Evolutionary conservation across 2,329 filamentous ascomycete genomes (phyloP).

Genomic region (Colletotrichum salicis): DNA sequence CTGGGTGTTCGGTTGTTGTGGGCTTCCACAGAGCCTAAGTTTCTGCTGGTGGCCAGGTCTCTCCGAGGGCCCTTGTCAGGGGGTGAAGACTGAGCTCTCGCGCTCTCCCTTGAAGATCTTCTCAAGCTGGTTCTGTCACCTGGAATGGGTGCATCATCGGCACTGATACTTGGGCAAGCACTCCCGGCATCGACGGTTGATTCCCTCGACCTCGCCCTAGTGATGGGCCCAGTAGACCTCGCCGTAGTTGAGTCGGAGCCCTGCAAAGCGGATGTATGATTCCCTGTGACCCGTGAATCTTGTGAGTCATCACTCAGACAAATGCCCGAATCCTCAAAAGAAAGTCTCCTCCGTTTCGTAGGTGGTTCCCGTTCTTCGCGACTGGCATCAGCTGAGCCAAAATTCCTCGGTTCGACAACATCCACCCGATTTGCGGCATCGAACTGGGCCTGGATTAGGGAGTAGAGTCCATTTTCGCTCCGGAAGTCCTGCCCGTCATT

Average conservation of each 20-base stretch:
- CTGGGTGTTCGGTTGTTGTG: slow-evolving; percentile 24
- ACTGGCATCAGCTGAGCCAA: slow-evolving; percentile 26
- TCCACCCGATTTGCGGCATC: slow-evolving; percentile 58
- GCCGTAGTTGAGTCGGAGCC: not conserved
- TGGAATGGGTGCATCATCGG: not conserved
- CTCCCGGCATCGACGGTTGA: not conserved
- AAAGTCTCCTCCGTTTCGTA: slow-evolving; percentile 48
- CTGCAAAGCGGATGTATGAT: not conserved
- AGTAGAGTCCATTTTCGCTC: slow-evolving; percentile 78
- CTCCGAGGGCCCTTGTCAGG: slow-evolving; percentile 5
- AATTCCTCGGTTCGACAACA: not conserved
- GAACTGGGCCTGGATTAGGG: slow-evolving; percentile 75
- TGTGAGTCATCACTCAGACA: slow-evolving; percentile 27
- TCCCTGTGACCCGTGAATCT: not conserved
- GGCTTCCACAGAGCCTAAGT: slow-evolving; percentile 23
- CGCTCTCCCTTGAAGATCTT: not conserved
- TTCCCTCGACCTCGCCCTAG: slow-evolving; percentile 6
- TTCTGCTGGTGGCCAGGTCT: not conserved
- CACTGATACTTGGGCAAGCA: no score
- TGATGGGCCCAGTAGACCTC: not conserved
- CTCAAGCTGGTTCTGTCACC: not conserved
- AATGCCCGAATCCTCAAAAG: slow-evolving; percentile 37
- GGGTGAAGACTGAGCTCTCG: slow-evolving; percentile 22
- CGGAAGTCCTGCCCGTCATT: slow-evolving; percentile 69
- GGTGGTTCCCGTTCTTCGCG: slow-evolving; percentile 38